phyloP scores from a whole-genome alignment of 1,284 basidiomycete species.

The Leucoagaricus sp. region DNA sequence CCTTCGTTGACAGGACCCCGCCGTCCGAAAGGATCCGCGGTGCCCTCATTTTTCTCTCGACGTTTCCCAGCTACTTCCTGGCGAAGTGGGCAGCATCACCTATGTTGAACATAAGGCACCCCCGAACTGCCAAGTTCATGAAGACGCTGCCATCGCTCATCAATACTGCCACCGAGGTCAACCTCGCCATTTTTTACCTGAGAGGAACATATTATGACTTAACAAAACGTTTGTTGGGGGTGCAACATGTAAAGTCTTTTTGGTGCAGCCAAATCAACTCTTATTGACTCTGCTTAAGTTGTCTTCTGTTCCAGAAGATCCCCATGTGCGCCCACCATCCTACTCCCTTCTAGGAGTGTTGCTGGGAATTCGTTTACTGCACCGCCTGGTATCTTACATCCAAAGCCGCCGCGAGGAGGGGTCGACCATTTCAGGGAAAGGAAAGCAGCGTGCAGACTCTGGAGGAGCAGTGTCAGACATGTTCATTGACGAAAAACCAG shows the following conservation, averaged over 20 bases:
- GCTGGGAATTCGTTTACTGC: slow-evolving; percentile 67
- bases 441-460: slow-evolving; percentile 10
- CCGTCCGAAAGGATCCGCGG: slow-evolving; percentile 49
- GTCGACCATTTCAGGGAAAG: slow-evolving; percentile 9
- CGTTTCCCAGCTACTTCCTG: slow-evolving; percentile 61
- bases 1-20: slow-evolving; percentile 38
- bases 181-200: slow-evolving; percentile 83
- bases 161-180: slow-evolving; percentile 67
- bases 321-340: slow-evolving; percentile 74
- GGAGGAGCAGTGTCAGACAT: slow-evolving; percentile 37
- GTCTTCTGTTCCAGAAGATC: slow-evolving; percentile 69
- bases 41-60: slow-evolving; percentile 65
- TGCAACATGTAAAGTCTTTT: slow-evolving; percentile 60
- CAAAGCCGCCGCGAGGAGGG: slow-evolving; percentile 24
- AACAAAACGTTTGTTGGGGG: slow-evolving; percentile 68
- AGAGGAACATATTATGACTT: slow-evolving; percentile 80
- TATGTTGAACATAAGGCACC: slow-evolving; percentile 32
- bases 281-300: slow-evolving; percentile 46
- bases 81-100: slow-evolving; percentile 49
- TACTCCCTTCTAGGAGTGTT: slow-evolving; percentile 85
- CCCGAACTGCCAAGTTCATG: slow-evolving; percentile 39
- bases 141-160: slow-evolving; percentile 48
- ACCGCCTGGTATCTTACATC: slow-evolving; percentile 55
- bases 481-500: slow-evolving; percentile 64
- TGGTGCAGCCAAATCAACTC: background rate